Conservation (phyloP, 148 eudicot species). For the Talinum fruticosum region DNA sequence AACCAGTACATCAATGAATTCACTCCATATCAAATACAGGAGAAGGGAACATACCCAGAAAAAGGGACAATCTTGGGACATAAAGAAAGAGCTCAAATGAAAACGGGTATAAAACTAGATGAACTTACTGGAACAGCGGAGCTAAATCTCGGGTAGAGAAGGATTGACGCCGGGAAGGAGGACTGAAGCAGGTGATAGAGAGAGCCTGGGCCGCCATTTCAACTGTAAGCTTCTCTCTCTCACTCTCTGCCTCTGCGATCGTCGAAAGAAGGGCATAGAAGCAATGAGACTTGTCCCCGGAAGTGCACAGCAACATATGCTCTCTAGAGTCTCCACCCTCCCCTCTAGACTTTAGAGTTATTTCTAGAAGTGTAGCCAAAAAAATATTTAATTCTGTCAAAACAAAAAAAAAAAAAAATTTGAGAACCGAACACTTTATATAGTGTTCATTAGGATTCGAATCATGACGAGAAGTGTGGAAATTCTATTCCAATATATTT, state of each 20-base stretch:
- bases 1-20: neutral
- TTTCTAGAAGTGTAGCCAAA: too few relatives aligned
- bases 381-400: too few relatives aligned
- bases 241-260: neutral
- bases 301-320: too few relatives aligned
- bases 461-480: too few relatives aligned
- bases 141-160: slow-evolving; percentile 13
- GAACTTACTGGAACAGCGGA: slow-evolving; percentile 19
- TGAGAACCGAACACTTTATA: too few relatives aligned
- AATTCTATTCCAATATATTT: too few relatives aligned
- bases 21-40: neutral
- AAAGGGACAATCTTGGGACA: neutral
- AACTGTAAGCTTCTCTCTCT: neutral
- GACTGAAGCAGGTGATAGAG: neutral
- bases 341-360: too few relatives aligned
- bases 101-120: neutral
- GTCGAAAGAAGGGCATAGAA: neutral
- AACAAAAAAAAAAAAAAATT: too few relatives aligned
- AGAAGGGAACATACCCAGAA: neutral
- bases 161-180: slow-evolving; percentile 1
- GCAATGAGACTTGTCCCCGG: neutral
- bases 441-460: too few relatives aligned
- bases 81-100: neutral
- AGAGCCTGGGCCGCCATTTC: slow-evolving; percentile 19
- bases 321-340: neutral